These are phyloP conservation scores for Ceratocystis smalleyi DNA, from an alignment of 2,329 filamentous ascomycete genomes.

Conservation along the genomic window DNA sequence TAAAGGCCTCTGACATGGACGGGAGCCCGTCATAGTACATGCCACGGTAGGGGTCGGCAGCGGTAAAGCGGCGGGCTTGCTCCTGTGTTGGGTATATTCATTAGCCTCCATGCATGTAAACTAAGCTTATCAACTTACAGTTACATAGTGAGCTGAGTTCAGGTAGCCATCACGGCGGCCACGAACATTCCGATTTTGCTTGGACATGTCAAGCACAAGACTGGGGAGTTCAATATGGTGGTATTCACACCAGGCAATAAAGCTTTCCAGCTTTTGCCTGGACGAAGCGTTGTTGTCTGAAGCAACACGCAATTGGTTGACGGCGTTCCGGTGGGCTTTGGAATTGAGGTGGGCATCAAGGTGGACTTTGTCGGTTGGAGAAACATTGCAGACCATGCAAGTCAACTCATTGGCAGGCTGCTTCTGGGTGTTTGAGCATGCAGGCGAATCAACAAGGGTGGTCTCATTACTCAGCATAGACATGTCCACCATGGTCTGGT, in stretches of 20 bases:
- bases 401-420: background rate
- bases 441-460: slow-evolving; percentile 8
- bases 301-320: background rate
- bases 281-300: background rate
- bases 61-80: slow-evolving; percentile 9
- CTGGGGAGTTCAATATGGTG: slow-evolving; percentile 6
- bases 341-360: slow-evolving; percentile 7
- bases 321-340: background rate
- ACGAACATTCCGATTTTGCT: background rate
- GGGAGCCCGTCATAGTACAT: slow-evolving; percentile 10
- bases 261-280: slow-evolving; percentile 2
- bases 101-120: background rate
- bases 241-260: slow-evolving; percentile 10
- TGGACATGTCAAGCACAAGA: background rate
- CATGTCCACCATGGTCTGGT: slow-evolving; percentile 2
- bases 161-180: slow-evolving; percentile 13
- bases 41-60: slow-evolving; percentile 14
- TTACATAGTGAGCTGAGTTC: slow-evolving; percentile 10
- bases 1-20: slow-evolving; percentile 2
- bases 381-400: slow-evolving; percentile 11
- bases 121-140: slow-evolving; percentile 2
- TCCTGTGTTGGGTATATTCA: slow-evolving; percentile 4
- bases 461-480: slow-evolving; percentile 8
- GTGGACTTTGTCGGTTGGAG: background rate
- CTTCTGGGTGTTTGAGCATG: background rate